These are phyloP conservation scores for Microbotryum intermedium DNA, from an alignment of 1,284 basidiomycete genomes.

Conservation along the genomic window DNA sequence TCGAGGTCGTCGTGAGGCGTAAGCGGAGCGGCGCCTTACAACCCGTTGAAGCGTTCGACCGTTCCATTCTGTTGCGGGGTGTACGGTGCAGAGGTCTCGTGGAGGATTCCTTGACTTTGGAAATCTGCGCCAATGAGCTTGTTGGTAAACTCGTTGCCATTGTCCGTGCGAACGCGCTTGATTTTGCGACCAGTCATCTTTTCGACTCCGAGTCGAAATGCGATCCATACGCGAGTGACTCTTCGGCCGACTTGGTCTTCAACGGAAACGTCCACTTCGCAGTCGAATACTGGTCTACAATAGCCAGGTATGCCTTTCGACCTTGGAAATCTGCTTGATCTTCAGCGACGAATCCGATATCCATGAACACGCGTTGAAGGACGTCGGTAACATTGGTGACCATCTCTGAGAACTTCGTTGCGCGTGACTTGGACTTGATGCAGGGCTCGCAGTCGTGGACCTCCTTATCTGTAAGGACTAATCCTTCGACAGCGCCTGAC, in stretches of 20 bases:
- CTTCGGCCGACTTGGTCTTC: background rate
- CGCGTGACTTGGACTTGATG: background rate
- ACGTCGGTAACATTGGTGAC: background rate
- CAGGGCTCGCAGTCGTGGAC: background rate
- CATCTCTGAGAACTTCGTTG: background rate
- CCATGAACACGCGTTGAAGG: background rate
- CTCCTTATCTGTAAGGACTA: background rate
- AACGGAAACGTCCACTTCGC: background rate
- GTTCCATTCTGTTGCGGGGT: constrained; percentile 13
- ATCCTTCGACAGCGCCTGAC: background rate
- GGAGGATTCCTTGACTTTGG: constrained; percentile 2
- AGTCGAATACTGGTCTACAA: background rate
- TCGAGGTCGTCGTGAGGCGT: too few species aligned
- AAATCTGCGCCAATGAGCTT: background rate
- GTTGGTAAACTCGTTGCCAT: constrained; percentile 17
- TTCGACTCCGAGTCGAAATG: too few species aligned
- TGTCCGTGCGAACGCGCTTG: constrained; percentile 1
- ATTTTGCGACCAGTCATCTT: too few species aligned
- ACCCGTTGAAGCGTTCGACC: background rate
- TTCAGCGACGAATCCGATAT: background rate
- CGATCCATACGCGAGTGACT: too few species aligned
- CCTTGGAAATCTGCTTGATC: background rate
- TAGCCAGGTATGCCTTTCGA: background rate
- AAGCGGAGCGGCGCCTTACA: too few species aligned
- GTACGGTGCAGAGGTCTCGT: constrained; percentile 7